Conservation (phyloP, 2,329 filamentous ascomycete genomes). For the Magnaporthales sp. region DNA sequence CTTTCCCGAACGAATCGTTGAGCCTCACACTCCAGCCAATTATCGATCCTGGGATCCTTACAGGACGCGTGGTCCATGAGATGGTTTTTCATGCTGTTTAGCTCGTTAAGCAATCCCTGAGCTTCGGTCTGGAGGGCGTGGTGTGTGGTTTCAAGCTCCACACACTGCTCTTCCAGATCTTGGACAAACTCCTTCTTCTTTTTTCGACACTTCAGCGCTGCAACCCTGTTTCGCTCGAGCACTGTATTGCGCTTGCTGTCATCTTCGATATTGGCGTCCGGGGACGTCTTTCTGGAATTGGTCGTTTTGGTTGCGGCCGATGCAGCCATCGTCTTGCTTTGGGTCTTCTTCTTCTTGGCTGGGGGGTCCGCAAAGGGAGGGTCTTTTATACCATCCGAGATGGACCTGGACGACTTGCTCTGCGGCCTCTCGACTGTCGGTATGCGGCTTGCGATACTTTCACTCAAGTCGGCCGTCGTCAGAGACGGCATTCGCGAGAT, state of each 20-base stretch:
- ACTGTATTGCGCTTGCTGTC: constrained; percentile 44
- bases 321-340: neutral
- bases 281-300: neutral
- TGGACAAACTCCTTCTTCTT: constrained; percentile 51
- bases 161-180: constrained; percentile 37
- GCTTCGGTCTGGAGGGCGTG: constrained; percentile 32
- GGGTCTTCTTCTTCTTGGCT: constrained; percentile 3
- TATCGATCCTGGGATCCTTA: constrained; percentile 42
- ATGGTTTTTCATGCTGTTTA: constrained; percentile 37
- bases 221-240: constrained; percentile 62
- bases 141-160: constrained; percentile 34
- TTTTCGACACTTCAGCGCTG: constrained; percentile 65
- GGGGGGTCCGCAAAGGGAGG: neutral
- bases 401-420: neutral
- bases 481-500: neutral
- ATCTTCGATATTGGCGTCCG: constrained; percentile 15
- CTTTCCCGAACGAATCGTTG: constrained; percentile 31
- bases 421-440: neutral
- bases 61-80: constrained; percentile 45
- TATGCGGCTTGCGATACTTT: neutral
- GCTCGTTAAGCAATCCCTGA: constrained; percentile 31
- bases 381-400: neutral
- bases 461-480: neutral
- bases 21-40: constrained; percentile 45
- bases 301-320: neutral